Conservation (phyloP, 2,329 filamentous ascomycete genomes). For the Xylariaceae sp. region DNA sequence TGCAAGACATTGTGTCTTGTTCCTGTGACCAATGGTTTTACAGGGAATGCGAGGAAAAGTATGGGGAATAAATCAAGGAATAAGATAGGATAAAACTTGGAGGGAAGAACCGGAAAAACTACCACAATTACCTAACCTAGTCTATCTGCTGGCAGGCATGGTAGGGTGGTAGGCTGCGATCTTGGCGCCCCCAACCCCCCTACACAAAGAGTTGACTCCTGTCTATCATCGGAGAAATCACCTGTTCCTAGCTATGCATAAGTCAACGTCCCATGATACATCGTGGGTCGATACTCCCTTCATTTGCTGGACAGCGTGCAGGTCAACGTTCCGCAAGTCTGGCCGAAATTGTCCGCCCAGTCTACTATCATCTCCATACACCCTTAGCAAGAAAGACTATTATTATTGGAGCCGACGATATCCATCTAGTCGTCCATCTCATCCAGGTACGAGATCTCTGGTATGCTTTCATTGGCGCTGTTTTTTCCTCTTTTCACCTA, state of each 20-base stretch:
- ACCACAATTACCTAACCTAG: neutral
- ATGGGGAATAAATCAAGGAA: slow-evolving; percentile 6
- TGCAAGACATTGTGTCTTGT: slow-evolving; percentile 21
- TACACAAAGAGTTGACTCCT: neutral
- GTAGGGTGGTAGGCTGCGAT: neutral
- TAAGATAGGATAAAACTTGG: neutral
- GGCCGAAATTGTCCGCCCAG: neutral
- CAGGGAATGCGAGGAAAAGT: neutral
- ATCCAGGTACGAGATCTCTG: neutral
- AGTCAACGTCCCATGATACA: neutral
- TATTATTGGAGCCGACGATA: slow-evolving; percentile 1
- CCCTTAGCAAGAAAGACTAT: slow-evolving; percentile 1
- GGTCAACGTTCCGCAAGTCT: neutral
- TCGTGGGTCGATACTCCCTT: slow-evolving; percentile 4
- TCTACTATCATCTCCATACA: slow-evolving; percentile 8
- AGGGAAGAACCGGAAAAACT: neutral
- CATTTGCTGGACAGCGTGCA: neutral
- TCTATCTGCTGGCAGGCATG: neutral
- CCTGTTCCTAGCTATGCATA: neutral
- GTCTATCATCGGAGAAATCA: neutral
- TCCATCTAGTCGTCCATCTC: slow-evolving; percentile 8
- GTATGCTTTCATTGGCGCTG: neutral
- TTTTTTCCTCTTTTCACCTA: neutral
- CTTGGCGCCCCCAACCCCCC: neutral
- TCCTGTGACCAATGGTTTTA: slow-evolving; percentile 4